phyloP scores from a whole-genome alignment of 441 rosid species.

The Gossypium trilobum region DNA sequence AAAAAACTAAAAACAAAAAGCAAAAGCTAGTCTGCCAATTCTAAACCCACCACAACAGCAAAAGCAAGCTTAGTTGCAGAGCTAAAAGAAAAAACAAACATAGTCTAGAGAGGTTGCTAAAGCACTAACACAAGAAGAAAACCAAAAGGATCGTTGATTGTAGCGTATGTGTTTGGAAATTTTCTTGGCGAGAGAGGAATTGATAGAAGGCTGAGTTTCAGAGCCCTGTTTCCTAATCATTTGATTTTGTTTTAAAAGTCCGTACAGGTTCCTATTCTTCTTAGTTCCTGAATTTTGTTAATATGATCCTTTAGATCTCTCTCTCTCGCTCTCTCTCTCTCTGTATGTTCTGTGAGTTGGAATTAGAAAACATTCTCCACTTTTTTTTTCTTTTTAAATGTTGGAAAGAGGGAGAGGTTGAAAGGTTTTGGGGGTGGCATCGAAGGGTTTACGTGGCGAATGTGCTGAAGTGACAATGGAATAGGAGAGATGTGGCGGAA shows the following conservation, averaged over 20 bases:
- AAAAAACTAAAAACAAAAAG: conserved; percentile 19
- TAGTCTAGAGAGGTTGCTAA: background rate
- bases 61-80: conserved; percentile 4
- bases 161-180: background rate
- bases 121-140: too few species aligned
- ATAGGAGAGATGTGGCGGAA: conserved; percentile 5
- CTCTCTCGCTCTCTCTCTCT: background rate
- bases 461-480: conserved; percentile 7
- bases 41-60: conserved; percentile 11
- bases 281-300: conserved; percentile 11
- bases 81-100: too few species aligned
- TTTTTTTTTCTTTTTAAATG: background rate
- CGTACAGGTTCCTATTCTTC: conserved; percentile 18
- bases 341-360: background rate
- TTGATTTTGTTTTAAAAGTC: conserved; percentile 10
- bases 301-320: background rate
- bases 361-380: conserved; percentile 1
- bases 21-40: conserved; percentile 23
- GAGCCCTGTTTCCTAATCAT: conserved; percentile 14
- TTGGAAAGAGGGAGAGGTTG: background rate
- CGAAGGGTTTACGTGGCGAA: conserved; percentile 17
- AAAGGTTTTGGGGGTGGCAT: conserved; percentile 19
- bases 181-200: conserved; percentile 13
- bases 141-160: too few species aligned
- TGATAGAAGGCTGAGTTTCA: background rate